These are phyloP conservation scores for Ogataea trehalophila DNA, from an alignment of 805 yeast species.

Conservation along the genomic window DNA sequence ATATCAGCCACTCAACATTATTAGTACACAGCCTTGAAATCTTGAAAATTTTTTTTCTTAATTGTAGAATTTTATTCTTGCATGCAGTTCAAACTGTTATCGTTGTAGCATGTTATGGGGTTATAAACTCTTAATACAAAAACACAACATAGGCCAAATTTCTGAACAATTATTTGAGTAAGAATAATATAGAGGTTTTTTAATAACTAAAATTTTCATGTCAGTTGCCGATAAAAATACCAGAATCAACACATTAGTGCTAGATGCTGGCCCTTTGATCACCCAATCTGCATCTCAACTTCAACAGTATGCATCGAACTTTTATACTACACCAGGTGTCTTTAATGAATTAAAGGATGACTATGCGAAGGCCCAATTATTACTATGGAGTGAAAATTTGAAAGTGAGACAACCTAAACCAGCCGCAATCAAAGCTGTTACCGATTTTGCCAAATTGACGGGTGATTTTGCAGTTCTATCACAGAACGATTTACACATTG, in stretches of 20 bases:
- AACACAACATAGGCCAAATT: too few species aligned
- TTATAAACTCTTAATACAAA: not conserved
- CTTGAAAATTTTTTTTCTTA: not conserved
- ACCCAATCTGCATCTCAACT: slow-evolving; percentile 76
- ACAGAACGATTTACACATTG: slow-evolving; percentile 84
- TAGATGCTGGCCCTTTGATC: slow-evolving; percentile 95
- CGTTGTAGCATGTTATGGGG: not conserved
- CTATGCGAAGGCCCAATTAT: slow-evolving; percentile 69
- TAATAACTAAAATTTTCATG: slow-evolving; percentile 3
- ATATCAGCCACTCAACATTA: not conserved
- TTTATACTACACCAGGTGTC: slow-evolving; percentile 91
- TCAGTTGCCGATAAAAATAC: slow-evolving; percentile 6
- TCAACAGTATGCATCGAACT: slow-evolving; percentile 62
- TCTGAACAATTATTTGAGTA: too few species aligned
- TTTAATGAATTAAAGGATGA: slow-evolving; percentile 83
- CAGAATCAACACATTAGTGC: slow-evolving; percentile 55
- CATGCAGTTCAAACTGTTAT: too few species aligned
- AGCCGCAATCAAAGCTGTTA: slow-evolving; percentile 57
- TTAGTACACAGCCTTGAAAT: not conserved
- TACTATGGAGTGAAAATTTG: slow-evolving; percentile 74
- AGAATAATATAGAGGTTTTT: not conserved
- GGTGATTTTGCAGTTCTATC: slow-evolving; percentile 91
- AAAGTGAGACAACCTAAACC: slow-evolving; percentile 72
- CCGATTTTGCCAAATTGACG: slow-evolving; percentile 74
- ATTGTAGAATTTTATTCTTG: not conserved